Evolutionary conservation across 345 rosid genomes (phyloP).

Genomic region (Citrus medica): DNA sequence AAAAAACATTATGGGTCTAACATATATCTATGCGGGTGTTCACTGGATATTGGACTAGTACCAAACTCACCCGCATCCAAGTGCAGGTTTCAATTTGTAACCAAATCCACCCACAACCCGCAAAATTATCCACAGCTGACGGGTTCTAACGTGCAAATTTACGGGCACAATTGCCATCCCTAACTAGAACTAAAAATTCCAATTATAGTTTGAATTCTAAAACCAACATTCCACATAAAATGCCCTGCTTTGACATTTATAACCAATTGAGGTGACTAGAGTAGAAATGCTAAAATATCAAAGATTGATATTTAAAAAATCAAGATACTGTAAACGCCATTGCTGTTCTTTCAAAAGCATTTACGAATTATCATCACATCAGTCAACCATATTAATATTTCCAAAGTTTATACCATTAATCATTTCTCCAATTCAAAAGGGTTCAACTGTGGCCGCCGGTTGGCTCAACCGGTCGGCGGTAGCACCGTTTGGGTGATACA

Average conservation of each 20-base stretch:
- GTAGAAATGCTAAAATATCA: background rate
- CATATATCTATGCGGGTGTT: too few relatives aligned
- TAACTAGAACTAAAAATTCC: too few relatives aligned
- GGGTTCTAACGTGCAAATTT: rapidly evolving
- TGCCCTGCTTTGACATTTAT: background rate
- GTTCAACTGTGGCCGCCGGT: background rate
- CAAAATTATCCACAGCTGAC: rapidly evolving
- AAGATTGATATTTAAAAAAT: background rate
- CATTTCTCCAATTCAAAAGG: background rate
- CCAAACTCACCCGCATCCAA: too few relatives aligned
- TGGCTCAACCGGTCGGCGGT: background rate
- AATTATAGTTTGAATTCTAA: background rate
- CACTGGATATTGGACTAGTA: too few relatives aligned
- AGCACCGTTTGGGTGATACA: background rate
- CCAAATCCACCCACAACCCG: too few relatives aligned
- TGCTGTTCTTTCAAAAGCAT: background rate
- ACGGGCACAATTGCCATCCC: too few relatives aligned
- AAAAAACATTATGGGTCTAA: too few relatives aligned
- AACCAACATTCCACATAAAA: background rate
- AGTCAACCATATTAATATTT: background rate
- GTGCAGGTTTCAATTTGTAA: too few relatives aligned
- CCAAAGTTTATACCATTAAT: background rate
- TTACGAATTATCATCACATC: background rate
- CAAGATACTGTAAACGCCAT: background rate
- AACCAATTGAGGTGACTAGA: background rate